phyloP scores from a whole-genome alignment of 2,329 filamentous ascomycete genomes.

The Verticillium nonalfalfae region DNA sequence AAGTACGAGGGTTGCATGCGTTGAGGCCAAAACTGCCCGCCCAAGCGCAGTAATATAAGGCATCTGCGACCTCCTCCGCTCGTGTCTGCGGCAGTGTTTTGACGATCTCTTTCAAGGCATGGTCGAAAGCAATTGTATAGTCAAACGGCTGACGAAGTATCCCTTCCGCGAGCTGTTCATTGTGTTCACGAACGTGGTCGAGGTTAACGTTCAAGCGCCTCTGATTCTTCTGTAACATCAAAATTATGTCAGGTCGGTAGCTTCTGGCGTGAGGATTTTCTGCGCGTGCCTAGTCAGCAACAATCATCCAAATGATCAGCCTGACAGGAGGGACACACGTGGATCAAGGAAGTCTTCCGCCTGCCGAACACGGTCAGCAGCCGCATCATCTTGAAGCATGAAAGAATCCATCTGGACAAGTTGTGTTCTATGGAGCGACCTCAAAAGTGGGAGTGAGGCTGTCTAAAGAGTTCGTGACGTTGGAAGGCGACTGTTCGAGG shows the following conservation, averaged over 20 bases:
- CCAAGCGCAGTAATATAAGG: constrained; percentile 94
- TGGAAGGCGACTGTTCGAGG: background rate
- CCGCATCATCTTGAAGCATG: constrained; percentile 78
- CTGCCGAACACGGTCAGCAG: constrained; percentile 74
- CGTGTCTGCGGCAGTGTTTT: constrained; percentile 71
- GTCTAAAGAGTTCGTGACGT: background rate
- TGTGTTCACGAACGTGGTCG: constrained; percentile 88
- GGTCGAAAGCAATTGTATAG: constrained; percentile 80
- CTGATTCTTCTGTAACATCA: constrained; percentile 64
- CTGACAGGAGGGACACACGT: constrained; percentile 47
- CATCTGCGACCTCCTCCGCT: constrained; percentile 69
- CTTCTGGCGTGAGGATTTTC: constrained; percentile 53
- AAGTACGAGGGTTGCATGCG: constrained; percentile 86
- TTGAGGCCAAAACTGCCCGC: constrained; percentile 93
- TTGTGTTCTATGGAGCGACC: background rate
- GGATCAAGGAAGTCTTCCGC: constrained; percentile 94
- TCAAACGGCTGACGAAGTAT: constrained; percentile 85
- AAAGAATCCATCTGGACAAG: constrained; percentile 56
- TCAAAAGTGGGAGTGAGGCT: no score
- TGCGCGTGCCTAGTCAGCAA: constrained; percentile 14
- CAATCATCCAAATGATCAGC: constrained; percentile 5
- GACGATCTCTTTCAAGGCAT: constrained; percentile 83
- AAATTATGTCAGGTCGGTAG: constrained; percentile 83
- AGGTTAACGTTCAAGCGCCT: constrained; percentile 67
- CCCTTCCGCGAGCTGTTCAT: constrained; percentile 68